phyloP scores from a whole-genome alignment of 208 protist species.

The Crithidia expoeki region DNA sequence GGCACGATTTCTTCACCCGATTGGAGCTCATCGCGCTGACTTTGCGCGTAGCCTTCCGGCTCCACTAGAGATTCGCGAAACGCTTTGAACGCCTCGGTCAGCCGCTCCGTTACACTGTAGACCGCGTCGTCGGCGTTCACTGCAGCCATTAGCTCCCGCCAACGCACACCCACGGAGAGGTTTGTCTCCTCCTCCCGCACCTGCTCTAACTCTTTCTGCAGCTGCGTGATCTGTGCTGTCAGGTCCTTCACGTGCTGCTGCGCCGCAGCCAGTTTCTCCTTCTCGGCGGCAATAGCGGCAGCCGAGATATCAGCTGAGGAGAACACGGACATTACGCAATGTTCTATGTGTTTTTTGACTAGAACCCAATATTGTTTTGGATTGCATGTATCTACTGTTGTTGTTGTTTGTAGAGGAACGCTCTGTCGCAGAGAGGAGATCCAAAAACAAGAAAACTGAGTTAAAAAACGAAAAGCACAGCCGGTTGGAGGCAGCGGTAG shows the following conservation, averaged over 20 bases:
- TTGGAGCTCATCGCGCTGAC: conserved; percentile 11
- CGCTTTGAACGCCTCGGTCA: conserved; percentile 44
- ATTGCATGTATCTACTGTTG: conserved; percentile 9
- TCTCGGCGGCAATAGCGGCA: conserved; percentile 46
- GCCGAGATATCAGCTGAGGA: conserved; percentile 48
- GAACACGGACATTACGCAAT: conserved; percentile 33
- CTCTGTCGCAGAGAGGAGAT: no score
- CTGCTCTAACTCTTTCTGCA: conserved; percentile 69
- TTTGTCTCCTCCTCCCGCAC: conserved; percentile 50
- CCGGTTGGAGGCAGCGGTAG: no score
- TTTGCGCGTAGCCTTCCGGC: conserved; percentile 50
- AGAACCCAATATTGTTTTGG: background rate
- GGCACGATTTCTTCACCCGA: conserved; percentile 38
- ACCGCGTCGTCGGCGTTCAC: conserved; percentile 38
- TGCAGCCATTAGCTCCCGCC: conserved; percentile 85
- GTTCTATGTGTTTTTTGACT: background rate
- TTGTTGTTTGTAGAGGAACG: background rate
- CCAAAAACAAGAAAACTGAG: no score
- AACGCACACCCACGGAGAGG: conserved; percentile 73
- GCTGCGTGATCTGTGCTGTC: conserved; percentile 74
- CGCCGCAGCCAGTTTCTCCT: conserved; percentile 42
- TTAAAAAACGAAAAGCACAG: no score
- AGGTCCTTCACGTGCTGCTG: conserved; percentile 79
- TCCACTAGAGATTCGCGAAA: conserved; percentile 55
- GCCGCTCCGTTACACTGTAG: conserved; percentile 45